Evolutionary conservation across 768 basidiomycete species (phyloP).

Genomic region (Cyclocybe aegerita): DNA sequence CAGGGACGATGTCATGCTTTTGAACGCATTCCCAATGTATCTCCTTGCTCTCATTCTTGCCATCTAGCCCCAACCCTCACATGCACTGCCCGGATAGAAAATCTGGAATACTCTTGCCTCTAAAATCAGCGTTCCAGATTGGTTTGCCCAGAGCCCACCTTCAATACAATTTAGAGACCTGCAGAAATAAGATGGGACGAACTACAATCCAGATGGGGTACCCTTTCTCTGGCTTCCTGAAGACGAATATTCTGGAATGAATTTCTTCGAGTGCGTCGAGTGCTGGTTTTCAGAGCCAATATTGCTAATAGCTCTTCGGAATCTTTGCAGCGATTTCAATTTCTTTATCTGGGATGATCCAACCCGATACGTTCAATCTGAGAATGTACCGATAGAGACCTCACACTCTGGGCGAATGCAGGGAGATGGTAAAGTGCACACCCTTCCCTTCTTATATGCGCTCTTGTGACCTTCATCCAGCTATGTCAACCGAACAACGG

Average conservation of each 20-base stretch:
- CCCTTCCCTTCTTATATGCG: background rate
- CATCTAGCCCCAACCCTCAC: too few relatives aligned
- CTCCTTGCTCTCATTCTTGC: too few relatives aligned
- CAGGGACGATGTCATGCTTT: too few relatives aligned
- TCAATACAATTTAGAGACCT: too few relatives aligned
- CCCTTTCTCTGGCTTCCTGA: constrained; percentile 65
- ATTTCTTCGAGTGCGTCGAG: constrained; percentile 64
- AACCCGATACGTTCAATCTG: constrained; percentile 48
- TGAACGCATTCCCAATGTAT: too few relatives aligned
- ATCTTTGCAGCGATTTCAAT: constrained; percentile 43
- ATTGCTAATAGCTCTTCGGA: constrained; percentile 4
- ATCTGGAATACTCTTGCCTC: too few relatives aligned
- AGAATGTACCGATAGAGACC: constrained; percentile 11
- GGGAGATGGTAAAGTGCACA: constrained; percentile 71
- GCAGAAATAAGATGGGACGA: constrained; percentile 21
- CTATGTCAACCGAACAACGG: constrained; percentile 59
- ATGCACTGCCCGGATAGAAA: too few relatives aligned
- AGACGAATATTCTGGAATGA: constrained; percentile 62
- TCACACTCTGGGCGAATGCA: constrained; percentile 23
- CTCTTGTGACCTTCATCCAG: constrained; percentile 3
- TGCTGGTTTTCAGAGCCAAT: too few relatives aligned
- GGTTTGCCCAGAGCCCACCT: too few relatives aligned
- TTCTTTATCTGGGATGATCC: constrained; percentile 67
- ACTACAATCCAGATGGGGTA: constrained; percentile 47
- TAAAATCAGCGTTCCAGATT: too few relatives aligned